Conservation (phyloP, 768 basidiomycete species). For the Phallus indusiatus region DNA sequence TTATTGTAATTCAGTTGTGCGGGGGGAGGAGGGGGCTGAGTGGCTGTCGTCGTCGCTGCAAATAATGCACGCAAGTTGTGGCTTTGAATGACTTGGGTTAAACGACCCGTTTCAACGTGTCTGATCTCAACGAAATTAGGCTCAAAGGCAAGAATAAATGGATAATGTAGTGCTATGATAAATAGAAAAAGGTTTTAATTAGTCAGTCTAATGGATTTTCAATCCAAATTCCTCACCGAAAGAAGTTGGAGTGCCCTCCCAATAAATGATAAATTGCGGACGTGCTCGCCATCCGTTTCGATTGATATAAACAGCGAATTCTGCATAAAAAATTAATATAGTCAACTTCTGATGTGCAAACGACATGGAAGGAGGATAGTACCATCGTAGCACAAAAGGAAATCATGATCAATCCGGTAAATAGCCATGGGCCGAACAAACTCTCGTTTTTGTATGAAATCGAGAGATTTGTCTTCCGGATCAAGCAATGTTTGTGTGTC, state of each 20-base stretch:
- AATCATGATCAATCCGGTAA: conserved; percentile 93
- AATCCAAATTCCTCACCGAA: conserved; percentile 59
- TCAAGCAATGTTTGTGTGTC: conserved; percentile 96
- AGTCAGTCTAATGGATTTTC: neutral
- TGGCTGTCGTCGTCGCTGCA: conserved; percentile 47
- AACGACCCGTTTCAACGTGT: conserved; percentile 84
- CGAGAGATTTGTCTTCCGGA: conserved; percentile 81
- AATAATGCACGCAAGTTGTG: conserved; percentile 85
- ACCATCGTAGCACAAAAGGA: conserved; percentile 97
- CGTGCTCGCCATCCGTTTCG: conserved; percentile 88
- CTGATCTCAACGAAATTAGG: conserved; percentile 94
- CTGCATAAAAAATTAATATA: conserved; percentile 34
- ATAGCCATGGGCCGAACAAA: conserved; percentile 85
- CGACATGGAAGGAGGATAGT: conserved; percentile 19
- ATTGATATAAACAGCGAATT: conserved; percentile 99
- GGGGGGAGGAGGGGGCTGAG: conserved; percentile 59
- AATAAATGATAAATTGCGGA: conserved; percentile 88
- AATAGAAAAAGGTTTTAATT: conserved; percentile 2
- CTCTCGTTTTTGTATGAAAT: conserved; percentile 87
- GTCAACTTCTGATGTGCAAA: neutral
- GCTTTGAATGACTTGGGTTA: conserved; percentile 93
- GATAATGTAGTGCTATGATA: conserved; percentile 81
- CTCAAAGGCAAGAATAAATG: conserved; percentile 95
- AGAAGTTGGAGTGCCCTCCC: conserved; percentile 91
- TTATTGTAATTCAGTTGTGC: conserved; percentile 24